Evolutionary conservation across 257 asterid genomes (phyloP), one percentile per base, ranked within the genome.

Genomic region (Galeopsis tetrahit): DNA sequence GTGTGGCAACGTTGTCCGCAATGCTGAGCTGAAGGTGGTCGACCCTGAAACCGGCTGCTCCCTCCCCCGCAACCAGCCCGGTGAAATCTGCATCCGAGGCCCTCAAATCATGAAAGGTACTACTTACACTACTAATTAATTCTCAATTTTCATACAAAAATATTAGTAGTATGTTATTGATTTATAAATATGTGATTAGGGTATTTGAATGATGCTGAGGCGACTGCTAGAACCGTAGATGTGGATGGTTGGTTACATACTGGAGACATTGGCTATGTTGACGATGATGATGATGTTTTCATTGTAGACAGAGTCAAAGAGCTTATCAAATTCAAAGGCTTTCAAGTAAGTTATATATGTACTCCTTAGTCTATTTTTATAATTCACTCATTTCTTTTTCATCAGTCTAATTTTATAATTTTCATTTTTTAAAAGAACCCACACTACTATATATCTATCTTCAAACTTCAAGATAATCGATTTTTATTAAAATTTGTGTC

Each of bases 211-310:
- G 94, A 92, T 69, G 82, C 78, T 0, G 97, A 90, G 82, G 92
- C 98, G 0, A 92, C 97, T 0, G 96, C 96, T 5, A 81, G 89
- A 52, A 92, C 98, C 46, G 64, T 92, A 3, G 98, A 92, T n/a
- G 83, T 84, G n/a, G 95, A 92, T 4, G 98, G 98, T 2, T 92
- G 98, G 98, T 89, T 92, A 42, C 98, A 92, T 32, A 92, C 98
- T 1, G 98, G 98, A 0, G 98, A 92, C 79, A 86, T 92, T 0
- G 98, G 90, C 34, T 78, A 57, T 35, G 86, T 85, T 7, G 90
- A 85, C 7, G 87, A 85, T 0, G 90, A 85, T 11, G 87, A 85
- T 35, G 89, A 85, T 31, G 77, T 85, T 14, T 85, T 85, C 70
- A 90, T 92, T 9, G 92, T 92, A 0, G 98, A 92, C 43, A 74